A percentile compares a stretch with the other conserved stretches of the same genome.
These are phyloP conservation scores for Clarireedia monteithiana DNA, from an alignment of 2,329 filamentous ascomycete genomes.

Conservation along the genomic window DNA sequence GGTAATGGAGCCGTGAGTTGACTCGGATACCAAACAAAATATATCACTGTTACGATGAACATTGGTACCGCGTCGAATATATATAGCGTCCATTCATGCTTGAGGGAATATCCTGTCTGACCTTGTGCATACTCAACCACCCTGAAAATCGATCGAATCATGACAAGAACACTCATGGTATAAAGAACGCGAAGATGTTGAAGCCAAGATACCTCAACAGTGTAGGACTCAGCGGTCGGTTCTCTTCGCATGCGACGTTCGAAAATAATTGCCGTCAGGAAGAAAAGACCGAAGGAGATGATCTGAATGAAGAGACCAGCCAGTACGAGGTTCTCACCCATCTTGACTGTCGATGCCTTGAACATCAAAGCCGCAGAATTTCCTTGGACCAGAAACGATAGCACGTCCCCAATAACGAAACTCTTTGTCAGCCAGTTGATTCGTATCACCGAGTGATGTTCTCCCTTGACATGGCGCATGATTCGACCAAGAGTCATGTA, in stretches of 20 bases:
- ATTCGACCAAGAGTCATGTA: conserved; percentile 27
- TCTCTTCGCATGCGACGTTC: conserved; percentile 12
- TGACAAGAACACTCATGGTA: conserved; percentile 35
- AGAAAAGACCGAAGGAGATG: conserved; percentile 48
- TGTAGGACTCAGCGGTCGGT: conserved; percentile 13
- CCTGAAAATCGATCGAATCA: conserved; percentile 38
- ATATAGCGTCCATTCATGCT: conserved; percentile 34
- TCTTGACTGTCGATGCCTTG: conserved; percentile 25
- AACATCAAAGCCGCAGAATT: conserved; percentile 29
- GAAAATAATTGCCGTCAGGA: conserved; percentile 34
- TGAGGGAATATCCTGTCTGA: conserved; percentile 28
- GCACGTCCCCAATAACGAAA: conserved; percentile 47
- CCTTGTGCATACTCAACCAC: conserved; percentile 41
- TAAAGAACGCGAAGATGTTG: conserved; percentile 36
- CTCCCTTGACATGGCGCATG: conserved; percentile 26
- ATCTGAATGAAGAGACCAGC: conserved; percentile 50
- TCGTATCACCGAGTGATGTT: conserved; percentile 32
- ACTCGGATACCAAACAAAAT: conserved; percentile 19
- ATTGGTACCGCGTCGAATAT: conserved; percentile 38
- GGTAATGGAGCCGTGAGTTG: neutral
- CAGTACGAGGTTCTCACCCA: conserved; percentile 46
- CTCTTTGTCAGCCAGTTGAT: conserved; percentile 41
- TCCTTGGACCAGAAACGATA: conserved; percentile 44
- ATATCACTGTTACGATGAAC: conserved; percentile 31
- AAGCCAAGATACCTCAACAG: conserved; percentile 20